Conservation (phyloP, 768 basidiomycete genomes). For the Kwoniella mangroviensis region DNA sequence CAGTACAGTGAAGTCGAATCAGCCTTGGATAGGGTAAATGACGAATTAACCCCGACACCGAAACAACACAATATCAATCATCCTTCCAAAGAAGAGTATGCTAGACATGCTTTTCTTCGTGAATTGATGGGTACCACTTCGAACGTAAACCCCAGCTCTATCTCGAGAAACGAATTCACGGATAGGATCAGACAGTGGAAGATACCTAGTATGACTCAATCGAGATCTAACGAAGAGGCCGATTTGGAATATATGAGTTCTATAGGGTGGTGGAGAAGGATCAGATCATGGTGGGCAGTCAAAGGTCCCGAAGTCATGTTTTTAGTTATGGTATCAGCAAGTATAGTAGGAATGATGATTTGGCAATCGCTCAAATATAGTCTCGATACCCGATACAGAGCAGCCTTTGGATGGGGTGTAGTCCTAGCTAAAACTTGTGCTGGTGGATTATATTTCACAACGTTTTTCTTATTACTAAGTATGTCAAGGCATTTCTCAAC, state of each 20-base stretch:
- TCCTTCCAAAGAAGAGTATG: slow-evolving; percentile 19
- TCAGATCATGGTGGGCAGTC: slow-evolving; percentile 33
- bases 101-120: slow-evolving; percentile 30
- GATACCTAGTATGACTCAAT: slow-evolving; percentile 36
- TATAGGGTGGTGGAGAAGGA: slow-evolving; percentile 14
- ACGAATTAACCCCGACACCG: slow-evolving; percentile 28
- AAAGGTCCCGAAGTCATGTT: slow-evolving; percentile 34
- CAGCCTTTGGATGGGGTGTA: slow-evolving; percentile 38
- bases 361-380: slow-evolving; percentile 38
- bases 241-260: slow-evolving; percentile 29
- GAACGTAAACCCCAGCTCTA: slow-evolving; percentile 1
- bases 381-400: slow-evolving; percentile 20
- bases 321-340: slow-evolving; percentile 22
- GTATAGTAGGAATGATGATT: slow-evolving; percentile 21
- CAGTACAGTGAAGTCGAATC: slow-evolving; percentile 28
- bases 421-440: slow-evolving; percentile 38
- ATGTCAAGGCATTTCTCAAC: slow-evolving; percentile 39
- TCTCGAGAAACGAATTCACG: slow-evolving; percentile 19
- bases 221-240: slow-evolving; percentile 21
- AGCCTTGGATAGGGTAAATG: slow-evolving; percentile 31
- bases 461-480: slow-evolving; percentile 35
- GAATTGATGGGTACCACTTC: slow-evolving; percentile 18
- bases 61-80: slow-evolving; percentile 28
- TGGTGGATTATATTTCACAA: slow-evolving; percentile 29
- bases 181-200: slow-evolving; percentile 26